Conservation (phyloP, 176 grass and related monocot genomes). For the Musa itinerans region DNA sequence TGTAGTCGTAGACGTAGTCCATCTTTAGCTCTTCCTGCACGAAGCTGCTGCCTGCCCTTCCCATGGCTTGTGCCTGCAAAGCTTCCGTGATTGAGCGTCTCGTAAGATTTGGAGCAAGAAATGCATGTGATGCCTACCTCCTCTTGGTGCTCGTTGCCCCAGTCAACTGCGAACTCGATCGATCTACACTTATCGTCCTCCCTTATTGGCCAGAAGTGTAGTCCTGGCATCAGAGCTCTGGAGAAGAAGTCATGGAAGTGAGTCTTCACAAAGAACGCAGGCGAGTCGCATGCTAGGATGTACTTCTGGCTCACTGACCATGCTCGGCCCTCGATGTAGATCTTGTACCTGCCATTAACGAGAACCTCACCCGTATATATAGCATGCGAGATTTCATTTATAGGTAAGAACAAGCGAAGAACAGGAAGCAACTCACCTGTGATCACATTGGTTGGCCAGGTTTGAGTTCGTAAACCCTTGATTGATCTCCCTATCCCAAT, state of each 20-base stretch:
- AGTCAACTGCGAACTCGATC: slow-evolving; percentile 58
- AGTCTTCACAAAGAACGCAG: slow-evolving; percentile 38
- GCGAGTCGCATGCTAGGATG: slow-evolving; percentile 73
- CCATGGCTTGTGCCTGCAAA: slow-evolving; percentile 37
- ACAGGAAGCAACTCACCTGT: slow-evolving; percentile 26
- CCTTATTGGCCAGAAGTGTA: slow-evolving; percentile 74
- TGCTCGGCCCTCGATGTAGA: slow-evolving; percentile 55
- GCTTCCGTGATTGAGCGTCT: slow-evolving; percentile 49
- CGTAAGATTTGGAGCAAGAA: not conserved
- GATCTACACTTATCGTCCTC: slow-evolving; percentile 29
- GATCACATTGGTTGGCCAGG: slow-evolving; percentile 44
- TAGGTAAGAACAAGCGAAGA: not conserved
- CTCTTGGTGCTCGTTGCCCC: slow-evolving; percentile 59
- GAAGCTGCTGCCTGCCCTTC: slow-evolving; percentile 36
- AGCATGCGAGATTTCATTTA: slow-evolving; percentile 43
- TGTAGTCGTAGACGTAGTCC: slow-evolving; percentile 89
- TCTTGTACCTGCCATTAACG: slow-evolving; percentile 35
- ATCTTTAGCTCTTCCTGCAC: slow-evolving; percentile 43
- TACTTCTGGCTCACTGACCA: slow-evolving; percentile 94
- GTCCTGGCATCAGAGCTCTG: slow-evolving; percentile 46
- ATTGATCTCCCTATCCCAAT: slow-evolving; percentile 34
- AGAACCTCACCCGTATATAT: not conserved
- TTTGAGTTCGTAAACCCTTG: slow-evolving; percentile 44
- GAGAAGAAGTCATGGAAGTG: slow-evolving; percentile 63
- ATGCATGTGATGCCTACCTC: slow-evolving; percentile 17